Conservation (phyloP, 352 stramenopile genomes). For the Phytophthora citrophthora region DNA sequence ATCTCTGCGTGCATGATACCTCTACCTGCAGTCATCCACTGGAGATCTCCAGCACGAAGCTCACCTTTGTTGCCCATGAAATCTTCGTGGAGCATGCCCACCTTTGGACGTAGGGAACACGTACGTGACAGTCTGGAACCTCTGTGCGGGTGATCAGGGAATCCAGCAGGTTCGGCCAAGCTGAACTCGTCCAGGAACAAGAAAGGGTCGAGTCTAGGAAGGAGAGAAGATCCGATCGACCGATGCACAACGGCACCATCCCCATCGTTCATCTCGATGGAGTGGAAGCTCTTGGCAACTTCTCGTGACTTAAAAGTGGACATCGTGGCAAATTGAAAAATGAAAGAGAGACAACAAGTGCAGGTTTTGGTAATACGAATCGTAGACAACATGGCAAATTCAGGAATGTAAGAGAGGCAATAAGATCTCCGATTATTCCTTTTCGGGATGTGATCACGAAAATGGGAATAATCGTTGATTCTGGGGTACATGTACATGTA, state of each 20-base stretch:
- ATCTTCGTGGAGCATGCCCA: conserved; percentile 87
- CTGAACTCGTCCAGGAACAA: conserved; percentile 56
- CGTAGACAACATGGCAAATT: conserved; percentile 9
- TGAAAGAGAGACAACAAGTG: not conserved
- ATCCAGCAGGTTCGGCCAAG: conserved; percentile 61
- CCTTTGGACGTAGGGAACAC: conserved; percentile 69
- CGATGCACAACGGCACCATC: conserved; percentile 49
- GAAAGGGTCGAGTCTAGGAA: conserved; percentile 48
- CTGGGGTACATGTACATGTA: too few relatives aligned
- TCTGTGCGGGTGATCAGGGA: conserved; percentile 89
- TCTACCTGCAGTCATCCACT: conserved; percentile 53
- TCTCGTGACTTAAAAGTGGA: conserved; percentile 26
- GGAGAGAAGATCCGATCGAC: conserved; percentile 46
- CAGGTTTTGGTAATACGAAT: not conserved
- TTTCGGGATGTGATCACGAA: not conserved
- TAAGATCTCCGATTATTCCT: not conserved
- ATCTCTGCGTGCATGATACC: conserved; percentile 56
- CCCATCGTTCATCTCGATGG: conserved; percentile 49
- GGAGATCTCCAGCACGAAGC: conserved; percentile 44
- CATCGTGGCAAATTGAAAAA: conserved; percentile 15
- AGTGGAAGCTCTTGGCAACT: conserved; percentile 54
- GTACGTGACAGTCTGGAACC: conserved; percentile 92
- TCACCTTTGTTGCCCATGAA: conserved; percentile 58
- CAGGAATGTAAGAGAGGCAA: conserved; percentile 1
- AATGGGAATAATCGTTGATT: not conserved